Evolutionary conservation across 345 rosid genomes (phyloP), one percentile per base, ranked within the genome.

Genomic region (Salix caprea): DNA sequence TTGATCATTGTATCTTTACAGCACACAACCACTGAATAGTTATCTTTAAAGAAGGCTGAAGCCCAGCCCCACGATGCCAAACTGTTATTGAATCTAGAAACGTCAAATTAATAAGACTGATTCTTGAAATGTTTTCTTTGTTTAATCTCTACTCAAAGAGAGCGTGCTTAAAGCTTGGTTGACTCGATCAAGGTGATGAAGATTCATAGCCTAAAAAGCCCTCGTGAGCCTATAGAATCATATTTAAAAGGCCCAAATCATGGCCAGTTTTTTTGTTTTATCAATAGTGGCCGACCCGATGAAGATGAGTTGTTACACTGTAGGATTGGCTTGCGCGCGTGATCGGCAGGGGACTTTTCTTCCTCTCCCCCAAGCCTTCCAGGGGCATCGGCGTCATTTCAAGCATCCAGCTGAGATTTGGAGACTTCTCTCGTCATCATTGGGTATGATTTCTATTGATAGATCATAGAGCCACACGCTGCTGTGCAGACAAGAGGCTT

Each of bases 361-460:
- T 7, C n/a, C 7, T 19, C 58, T 18, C n/a, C 58, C 58, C 21
- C 32, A 0, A 30, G 24, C 24, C 21, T 0, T 54, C 23, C 24
- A 24, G 0, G 71, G 64, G 36, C 28, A 34, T n/a, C 32, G 4
- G 11, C 2, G 72, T 15, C 37, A 74, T 28, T 74, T 12, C 6
- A 1, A 4, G 2, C 28, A 64, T 14, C 7, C 32, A 67, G 44
- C 71, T 15, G 56, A 2, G 40, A 26, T 10, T 12, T 37, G 36
- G 72, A 44, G 4, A 39, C 26, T 52, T 36, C 65, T 54, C 10
- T 37, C 72, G 52, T 21, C 78, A 67, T 75, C 78, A 75, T 28
- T 54, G 42, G 16, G 32, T 54, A 75, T 54, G 78, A 75, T 75
- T 67, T 56, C 26, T 10, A 21, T 18, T 37, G 56, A 75, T 54